phyloP scores from a whole-genome alignment of 805 yeast genomes.

The Saccharomyces kudriavzevii region DNA sequence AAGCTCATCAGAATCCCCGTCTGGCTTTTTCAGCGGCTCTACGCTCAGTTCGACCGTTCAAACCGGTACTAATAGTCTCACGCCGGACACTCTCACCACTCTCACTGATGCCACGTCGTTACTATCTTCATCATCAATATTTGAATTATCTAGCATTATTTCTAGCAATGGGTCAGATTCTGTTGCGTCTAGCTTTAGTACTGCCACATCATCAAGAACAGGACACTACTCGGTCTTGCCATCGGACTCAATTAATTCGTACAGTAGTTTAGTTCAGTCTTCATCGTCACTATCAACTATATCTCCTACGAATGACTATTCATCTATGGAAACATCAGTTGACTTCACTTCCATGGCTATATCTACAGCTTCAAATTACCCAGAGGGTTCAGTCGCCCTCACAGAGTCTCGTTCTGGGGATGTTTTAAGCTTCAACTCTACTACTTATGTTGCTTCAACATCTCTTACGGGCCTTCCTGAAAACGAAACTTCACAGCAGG shows the following conservation, averaged over 20 bases:
- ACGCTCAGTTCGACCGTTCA: not conserved
- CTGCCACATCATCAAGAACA: not conserved
- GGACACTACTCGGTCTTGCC: not conserved
- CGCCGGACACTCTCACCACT: not conserved
- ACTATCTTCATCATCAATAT: not conserved
- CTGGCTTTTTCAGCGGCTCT: not conserved
- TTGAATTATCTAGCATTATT: not conserved
- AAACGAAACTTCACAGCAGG: not conserved
- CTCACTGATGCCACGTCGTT: not conserved
- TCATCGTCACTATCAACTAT: not conserved
- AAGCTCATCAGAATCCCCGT: not conserved
- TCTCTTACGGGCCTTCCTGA: slow-evolving; percentile 1
- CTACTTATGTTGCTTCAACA: not conserved
- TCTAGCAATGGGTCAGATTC: not conserved
- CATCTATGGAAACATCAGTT: not conserved
- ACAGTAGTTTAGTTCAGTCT: not conserved
- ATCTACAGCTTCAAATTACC: not conserved
- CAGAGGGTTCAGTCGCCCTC: not conserved
- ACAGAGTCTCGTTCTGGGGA: not conserved
- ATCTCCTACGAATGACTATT: not conserved
- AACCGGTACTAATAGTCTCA: not conserved
- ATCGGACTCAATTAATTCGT: not conserved
- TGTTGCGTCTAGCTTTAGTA: not conserved
- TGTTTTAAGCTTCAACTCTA: not conserved
- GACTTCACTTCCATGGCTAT: not conserved